Evolutionary conservation across 805 yeast genomes (phyloP), one percentile per base, ranked within the genome.

Genomic region (Ogataea siamensis): DNA sequence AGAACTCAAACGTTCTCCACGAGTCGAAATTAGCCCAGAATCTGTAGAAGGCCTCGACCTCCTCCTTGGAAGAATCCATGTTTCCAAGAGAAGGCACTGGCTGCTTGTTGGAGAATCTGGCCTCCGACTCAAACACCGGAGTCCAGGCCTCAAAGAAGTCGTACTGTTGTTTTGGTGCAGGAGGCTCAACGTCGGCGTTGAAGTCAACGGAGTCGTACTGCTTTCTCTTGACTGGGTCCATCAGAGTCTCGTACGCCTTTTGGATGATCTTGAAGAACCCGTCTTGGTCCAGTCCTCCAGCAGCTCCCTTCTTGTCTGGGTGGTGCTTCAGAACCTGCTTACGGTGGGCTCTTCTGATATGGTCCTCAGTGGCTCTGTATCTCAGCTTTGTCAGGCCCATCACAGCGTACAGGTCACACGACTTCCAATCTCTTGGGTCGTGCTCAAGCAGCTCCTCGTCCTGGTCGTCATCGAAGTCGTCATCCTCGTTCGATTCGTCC

Each of bases 361-460:
- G 97, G 55, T 83, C 94, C 55, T 83, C 89, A 39, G 87, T 87
- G 50, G 99, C 98, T 52, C 68, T 80, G 81, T 76, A 83, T 73
- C 99, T 82, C 66, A 86, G 78, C 62, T 87, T 86, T 46, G 95
- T 81, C 56, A 93, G 73, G 49, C 99, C 98, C 67, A 93, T 77
- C 34, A 93, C 98, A 39, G 95, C 95, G 58, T 93, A 93, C 67
- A 93, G 83, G 66, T 93, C 97, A 51, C 93, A 95, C 37, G 82
- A 70, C 70, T 93, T 93, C 99, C 99, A 93, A 62, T 93, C 96
- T 75, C 95, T 84, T 60, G 99, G 96, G 63, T 93, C 98, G 58
- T 86, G 94, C 21, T 74, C 67, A 53, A 93, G 76, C 67, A 91
- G 72, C 39, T 80, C 83, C 39, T 67, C 80, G 34, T 67, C 63